These are phyloP conservation scores for Candida buenavistaensis DNA, from an alignment of 1,139 yeast genomes.

Conservation along the genomic window DNA sequence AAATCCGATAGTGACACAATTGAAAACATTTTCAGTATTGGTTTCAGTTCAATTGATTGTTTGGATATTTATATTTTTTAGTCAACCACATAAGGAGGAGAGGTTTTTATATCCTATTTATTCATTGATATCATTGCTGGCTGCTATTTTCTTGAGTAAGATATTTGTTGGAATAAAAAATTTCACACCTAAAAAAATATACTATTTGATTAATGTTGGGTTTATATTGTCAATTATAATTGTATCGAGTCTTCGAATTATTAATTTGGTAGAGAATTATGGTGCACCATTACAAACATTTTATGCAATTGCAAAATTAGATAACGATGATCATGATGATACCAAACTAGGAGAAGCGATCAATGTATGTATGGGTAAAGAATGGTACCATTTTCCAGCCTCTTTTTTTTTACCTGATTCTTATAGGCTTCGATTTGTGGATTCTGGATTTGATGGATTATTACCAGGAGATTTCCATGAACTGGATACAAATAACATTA, in stretches of 20 bases:
- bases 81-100: conserved; percentile 93
- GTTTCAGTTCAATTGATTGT: conserved; percentile 42
- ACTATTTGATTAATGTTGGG: conserved; percentile 12
- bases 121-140: conserved; percentile 63
- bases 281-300: conserved; percentile 52
- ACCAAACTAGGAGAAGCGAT: conserved; percentile 6
- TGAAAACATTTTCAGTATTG: conserved; percentile 10
- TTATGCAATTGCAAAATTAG: conserved; percentile 11
- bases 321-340: too few species aligned
- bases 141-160: conserved; percentile 52
- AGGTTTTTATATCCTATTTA: conserved; percentile 86
- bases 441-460: conserved; percentile 81
- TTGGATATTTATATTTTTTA: conserved; percentile 68
- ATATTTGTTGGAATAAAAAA: conserved; percentile 15
- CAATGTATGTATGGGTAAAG: conserved; percentile 84
- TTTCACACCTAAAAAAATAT: conserved; percentile 5
- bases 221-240: conserved; percentile 9
- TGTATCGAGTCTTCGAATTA: conserved; percentile 38
- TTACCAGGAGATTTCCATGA: conserved; percentile 85
- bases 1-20: conserved; percentile 15
- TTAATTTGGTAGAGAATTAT: conserved; percentile 53
- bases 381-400: conserved; percentile 92
- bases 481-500: conserved; percentile 15
- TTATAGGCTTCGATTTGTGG: conserved; percentile 63
- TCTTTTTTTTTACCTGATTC: conserved; percentile 73